Conservation (phyloP, 1,139 yeast genomes). For the Suhomyces atakaporum region DNA sequence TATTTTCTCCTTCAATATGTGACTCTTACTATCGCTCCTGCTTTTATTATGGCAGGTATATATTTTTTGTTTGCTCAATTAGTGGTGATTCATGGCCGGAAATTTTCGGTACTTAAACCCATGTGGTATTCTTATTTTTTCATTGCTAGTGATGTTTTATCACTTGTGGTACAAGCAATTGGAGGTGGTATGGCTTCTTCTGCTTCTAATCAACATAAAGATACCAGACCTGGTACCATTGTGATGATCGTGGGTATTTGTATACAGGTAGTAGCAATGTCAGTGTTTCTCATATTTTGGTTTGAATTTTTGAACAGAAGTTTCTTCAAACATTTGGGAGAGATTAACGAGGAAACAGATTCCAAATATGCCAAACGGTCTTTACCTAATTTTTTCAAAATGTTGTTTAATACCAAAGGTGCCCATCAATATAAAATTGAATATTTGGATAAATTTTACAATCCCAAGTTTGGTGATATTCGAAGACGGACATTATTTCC, state of each 20-base stretch:
- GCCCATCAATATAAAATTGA: slow-evolving; percentile 23
- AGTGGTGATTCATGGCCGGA: slow-evolving; percentile 66
- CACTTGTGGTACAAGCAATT: slow-evolving; percentile 73
- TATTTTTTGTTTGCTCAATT: slow-evolving; percentile 76
- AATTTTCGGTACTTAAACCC: slow-evolving; percentile 65
- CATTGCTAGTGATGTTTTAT: slow-evolving; percentile 63
- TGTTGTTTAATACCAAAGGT: slow-evolving; percentile 31
- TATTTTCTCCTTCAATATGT: slow-evolving; percentile 66
- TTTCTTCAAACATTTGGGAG: slow-evolving; percentile 33
- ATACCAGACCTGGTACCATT: slow-evolving; percentile 59
- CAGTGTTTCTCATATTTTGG: slow-evolving; percentile 60
- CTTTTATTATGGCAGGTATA: slow-evolving; percentile 86
- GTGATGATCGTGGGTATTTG: slow-evolving; percentile 82
- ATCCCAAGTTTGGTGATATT: slow-evolving; percentile 41
- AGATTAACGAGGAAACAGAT: slow-evolving; percentile 17
- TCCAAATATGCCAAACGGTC: slow-evolving; percentile 28
- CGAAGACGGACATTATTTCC: slow-evolving; percentile 44
- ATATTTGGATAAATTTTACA: slow-evolving; percentile 36
- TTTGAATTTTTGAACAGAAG: slow-evolving; percentile 52
- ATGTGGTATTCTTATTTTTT: slow-evolving; percentile 73
- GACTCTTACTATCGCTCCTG: slow-evolving; percentile 79
- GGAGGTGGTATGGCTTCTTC: slow-evolving; percentile 81
- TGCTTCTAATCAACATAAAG: slow-evolving; percentile 39
- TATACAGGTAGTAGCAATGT: slow-evolving; percentile 75
- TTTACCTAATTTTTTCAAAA: slow-evolving; percentile 29